These are phyloP conservation scores for Cryptomeria japonica DNA, from an alignment of 75 land plant genomes.

Conservation along the genomic window DNA sequence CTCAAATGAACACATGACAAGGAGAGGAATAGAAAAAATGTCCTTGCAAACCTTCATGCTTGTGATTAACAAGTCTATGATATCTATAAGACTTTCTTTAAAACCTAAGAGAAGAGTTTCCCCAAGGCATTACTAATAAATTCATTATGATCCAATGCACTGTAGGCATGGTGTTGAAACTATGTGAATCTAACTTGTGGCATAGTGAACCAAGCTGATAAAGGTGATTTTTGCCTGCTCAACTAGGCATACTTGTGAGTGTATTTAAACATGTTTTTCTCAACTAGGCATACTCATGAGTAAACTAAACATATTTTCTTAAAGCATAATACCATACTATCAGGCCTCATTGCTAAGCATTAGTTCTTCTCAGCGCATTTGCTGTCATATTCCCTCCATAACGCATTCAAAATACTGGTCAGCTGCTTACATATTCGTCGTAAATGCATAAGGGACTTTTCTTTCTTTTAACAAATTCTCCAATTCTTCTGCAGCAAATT, in stretches of 20 bases:
- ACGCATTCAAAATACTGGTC: neutral
- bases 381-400: constrained; percentile 11
- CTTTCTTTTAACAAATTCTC: constrained; percentile 13
- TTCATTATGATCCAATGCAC: neutral
- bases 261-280: no score
- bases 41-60: neutral
- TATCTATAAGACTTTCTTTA: neutral
- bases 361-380: constrained; percentile 12
- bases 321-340: no score
- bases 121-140: neutral
- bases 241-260: no score
- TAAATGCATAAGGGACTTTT: neutral
- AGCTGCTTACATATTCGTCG: constrained; percentile 11
- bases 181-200: no score
- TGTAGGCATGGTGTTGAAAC: no score
- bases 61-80: neutral
- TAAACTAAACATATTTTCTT: no score
- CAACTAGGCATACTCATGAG: no score
- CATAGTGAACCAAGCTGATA: no score
- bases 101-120: neutral
- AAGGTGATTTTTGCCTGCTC: no score
- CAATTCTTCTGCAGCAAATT: constrained; percentile 12
- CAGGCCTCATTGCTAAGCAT: constrained; percentile 1
- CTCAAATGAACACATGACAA: neutral
- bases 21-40: neutral